phyloP scores from a whole-genome alignment of 1,284 basidiomycete species.

The Naganishia albida region DNA sequence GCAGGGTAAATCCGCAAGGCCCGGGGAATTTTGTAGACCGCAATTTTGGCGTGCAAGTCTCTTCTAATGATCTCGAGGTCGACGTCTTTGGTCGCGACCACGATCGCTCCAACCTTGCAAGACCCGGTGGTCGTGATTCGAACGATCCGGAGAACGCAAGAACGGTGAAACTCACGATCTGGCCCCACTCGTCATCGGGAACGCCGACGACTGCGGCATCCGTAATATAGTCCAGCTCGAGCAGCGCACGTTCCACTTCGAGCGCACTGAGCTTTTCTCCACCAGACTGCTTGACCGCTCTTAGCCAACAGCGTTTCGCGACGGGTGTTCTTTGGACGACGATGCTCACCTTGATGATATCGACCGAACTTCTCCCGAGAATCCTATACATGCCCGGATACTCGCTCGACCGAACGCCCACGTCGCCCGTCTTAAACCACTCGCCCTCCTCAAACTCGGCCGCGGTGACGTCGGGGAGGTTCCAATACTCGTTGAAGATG shows the following conservation, averaged over 20 bases:
- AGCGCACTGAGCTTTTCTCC: conserved; percentile 51
- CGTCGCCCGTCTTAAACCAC: conserved; percentile 54
- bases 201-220: conserved; percentile 51
- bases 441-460: conserved; percentile 43
- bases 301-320: conserved; percentile 25
- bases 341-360: conserved; percentile 45
- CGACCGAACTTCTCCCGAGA: conserved; percentile 44
- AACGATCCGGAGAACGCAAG: neutral
- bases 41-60: conserved; percentile 41
- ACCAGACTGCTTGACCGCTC: conserved; percentile 33
- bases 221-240: conserved; percentile 45
- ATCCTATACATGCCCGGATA: conserved; percentile 42
- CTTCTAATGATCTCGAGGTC: conserved; percentile 36
- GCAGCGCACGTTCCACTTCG: conserved; percentile 48
- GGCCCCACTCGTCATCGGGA: conserved; percentile 48
- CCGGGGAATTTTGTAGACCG: conserved; percentile 48
- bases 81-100: conserved; percentile 35
- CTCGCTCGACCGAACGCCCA: conserved; percentile 40
- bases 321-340: too few relatives aligned
- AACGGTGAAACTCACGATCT: conserved; percentile 41
- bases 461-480: conserved; percentile 43
- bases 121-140: too few relatives aligned
- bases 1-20: conserved; percentile 43
- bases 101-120: conserved; percentile 31
- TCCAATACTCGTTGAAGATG: conserved; percentile 50